Evolutionary conservation across 352 stramenopile species (phyloP), one percentile per base, ranked within the genome.

Genomic region (Pythium pectinolyticum): DNA sequence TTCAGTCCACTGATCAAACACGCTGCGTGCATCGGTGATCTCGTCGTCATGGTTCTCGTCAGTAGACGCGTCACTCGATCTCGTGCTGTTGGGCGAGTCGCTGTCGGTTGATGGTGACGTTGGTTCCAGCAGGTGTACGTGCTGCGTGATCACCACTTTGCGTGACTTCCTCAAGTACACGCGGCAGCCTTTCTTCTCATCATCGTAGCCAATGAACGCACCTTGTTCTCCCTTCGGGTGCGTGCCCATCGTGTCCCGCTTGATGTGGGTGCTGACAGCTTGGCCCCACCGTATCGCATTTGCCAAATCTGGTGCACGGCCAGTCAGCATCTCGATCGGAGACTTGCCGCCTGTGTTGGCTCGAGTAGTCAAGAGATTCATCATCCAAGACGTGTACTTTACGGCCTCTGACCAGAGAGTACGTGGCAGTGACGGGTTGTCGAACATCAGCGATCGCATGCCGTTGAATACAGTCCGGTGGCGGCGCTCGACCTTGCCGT

Each of bases 401-500:
- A n/a, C n/a, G n/a, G n/a, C n/a, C 5, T 52, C n/a, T 9, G 24
- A 52, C 45, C 45, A 52, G 45, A 34, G 45, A 8, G 10, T 20
- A 14, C 45, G 45, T 11, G 45, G 45, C 20, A n/a, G 8, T 19
- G n/a, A 34, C 5, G 45, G 45, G 9, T 6, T 19, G 10, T 11
- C 24, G 20, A 34, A 52, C 45, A 52, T 28, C 7, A 10, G 9
- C 45, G 45, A 19, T 20, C 45, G n/a, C 45, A 52, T 52, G 20
- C 45, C 45, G 20, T 52, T n/a, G 25, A 30, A 52, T 11, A 52
- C 5, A 25, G 49, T 57, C 20, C 49, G 14, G 28, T 57, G 49
- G 15, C 49, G 49, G 7, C 49, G 27, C 49, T 57, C 49, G 27
- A 57, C 49, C 20, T 57, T 57, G 27, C 49, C 27, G 28, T 57